Percentiles rank a stretch among this genome's conserved stretches.
Evolutionary conservation across 108 stramenopile genomes (phyloP).

Genomic region (Aurantiochytrium sp.): DNA sequence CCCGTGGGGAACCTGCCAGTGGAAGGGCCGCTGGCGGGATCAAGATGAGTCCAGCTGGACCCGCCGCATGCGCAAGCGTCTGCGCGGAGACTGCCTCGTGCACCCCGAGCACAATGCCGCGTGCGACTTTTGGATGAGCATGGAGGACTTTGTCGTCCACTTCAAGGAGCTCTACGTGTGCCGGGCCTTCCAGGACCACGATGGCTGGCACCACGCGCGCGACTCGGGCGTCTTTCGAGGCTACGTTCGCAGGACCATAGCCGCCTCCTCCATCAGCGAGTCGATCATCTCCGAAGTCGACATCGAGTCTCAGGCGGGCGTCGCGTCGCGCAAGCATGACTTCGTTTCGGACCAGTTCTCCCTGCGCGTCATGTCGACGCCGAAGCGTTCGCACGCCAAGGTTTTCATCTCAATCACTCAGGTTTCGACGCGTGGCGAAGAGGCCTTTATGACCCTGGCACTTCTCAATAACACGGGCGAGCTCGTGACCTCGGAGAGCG

Average conservation of each 20-base stretch:
- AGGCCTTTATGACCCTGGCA: background rate
- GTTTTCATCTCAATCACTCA: background rate
- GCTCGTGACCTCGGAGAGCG: background rate
- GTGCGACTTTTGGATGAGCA: background rate
- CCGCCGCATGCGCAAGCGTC: background rate
- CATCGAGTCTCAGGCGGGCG: no score
- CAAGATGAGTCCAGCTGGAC: background rate
- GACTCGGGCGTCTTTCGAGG: background rate
- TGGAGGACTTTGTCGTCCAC: background rate
- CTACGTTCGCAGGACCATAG: background rate
- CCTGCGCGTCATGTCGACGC: background rate
- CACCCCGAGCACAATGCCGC: no score
- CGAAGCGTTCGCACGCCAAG: background rate
- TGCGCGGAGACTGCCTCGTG: background rate
- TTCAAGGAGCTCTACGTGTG: conserved; percentile 16
- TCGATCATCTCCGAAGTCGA: no score
- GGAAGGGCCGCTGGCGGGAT: background rate
- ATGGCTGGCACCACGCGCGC: background rate
- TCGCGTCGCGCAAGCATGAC: no score
- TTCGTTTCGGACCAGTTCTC: background rate
- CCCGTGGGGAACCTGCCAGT: background rate
- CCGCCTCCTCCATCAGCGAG: no score
- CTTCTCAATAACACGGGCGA: background rate
- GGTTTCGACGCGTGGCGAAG: background rate
- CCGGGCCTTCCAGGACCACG: background rate